Evolutionary conservation across 768 basidiomycete species (phyloP), one percentile per base, ranked within the genome.

Genomic region (Amanita rimosa): DNA sequence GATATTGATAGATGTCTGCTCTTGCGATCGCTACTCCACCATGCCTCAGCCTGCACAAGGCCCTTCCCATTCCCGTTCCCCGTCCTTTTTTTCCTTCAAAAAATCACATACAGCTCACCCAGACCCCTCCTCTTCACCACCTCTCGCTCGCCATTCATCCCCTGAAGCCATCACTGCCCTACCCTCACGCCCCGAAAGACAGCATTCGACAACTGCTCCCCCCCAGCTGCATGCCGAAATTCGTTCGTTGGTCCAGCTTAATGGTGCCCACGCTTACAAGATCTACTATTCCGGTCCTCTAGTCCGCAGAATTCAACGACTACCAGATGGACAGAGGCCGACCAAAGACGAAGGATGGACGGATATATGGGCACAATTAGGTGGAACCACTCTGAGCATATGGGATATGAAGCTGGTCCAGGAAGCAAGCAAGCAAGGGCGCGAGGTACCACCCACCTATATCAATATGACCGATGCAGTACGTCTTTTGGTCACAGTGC

Each of bases 381-480:
- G 86, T 44, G 92, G 91, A 3, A 91, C 88, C 4, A 92, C 86
- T 17, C 73, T 94, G 56, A 90, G 87, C 56, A 73, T 92, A 37
- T 94, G 91, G 91, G 88, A 91, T 61, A 92, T 93, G 85, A 79
- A 76, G 57, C 78, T 84, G 56, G 81, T 94, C 49, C 82, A 91
- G 54, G 85, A 84, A 60, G 91, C 91, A 2, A 89, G 79, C 55
- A 79, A 76, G 57, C 71, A 80, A 56, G 87, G 87, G 13, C 79
- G 65, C 53, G 85, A 93, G 66, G 88, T 90, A 1, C 90, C 91
- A 11, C 91, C 91, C 5, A 71, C 79, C 1, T 94, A 93, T 64
- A 73, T 91, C 57, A 94, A 94, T 62, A 77, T 84, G 40, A 90
- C 86, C 3, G 92, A 94, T 66, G 85, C 87, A 39, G 87, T 90